Evolutionary conservation across 768 basidiomycete species (phyloP).

Genomic region (Hemileccinum rubropunctum): DNA sequence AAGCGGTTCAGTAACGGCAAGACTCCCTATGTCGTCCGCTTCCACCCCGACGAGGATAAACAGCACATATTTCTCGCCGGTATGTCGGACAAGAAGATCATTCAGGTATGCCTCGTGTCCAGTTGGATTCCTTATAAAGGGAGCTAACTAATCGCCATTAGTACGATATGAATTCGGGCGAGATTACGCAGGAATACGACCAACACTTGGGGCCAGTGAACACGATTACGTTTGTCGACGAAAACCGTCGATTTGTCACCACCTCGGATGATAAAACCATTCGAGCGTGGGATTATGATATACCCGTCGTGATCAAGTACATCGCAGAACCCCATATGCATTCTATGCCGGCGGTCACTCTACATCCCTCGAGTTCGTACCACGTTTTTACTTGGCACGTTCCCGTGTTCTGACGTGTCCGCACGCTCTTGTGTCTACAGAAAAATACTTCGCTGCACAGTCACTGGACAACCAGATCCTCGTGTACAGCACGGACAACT

Average conservation of each 20-base stretch:
- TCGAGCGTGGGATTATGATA: conserved; percentile 98
- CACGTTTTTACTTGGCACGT: conserved; percentile 4
- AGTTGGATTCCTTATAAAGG: neutral
- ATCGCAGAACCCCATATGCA: conserved; percentile 99
- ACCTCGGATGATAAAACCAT: conserved; percentile 99
- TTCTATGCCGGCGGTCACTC: conserved; percentile 96
- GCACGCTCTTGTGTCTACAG: conserved; percentile 35
- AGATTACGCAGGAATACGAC: conserved; percentile 98
- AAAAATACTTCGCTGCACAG: conserved; percentile 97
- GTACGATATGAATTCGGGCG: conserved; percentile 95
- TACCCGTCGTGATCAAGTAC: conserved; percentile 99
- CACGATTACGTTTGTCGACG: conserved; percentile 98
- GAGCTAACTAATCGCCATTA: conserved; percentile 29
- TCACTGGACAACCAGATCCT: conserved; percentile 98
- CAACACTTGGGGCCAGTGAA: conserved; percentile 98
- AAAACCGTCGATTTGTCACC: conserved; percentile 95
- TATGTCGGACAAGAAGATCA: conserved; percentile 99
- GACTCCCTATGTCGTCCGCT: conserved; percentile 92
- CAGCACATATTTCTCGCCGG: conserved; percentile 96
- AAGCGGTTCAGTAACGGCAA: conserved; percentile 98
- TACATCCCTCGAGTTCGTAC: conserved; percentile 89
- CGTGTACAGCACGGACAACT: conserved; percentile 96
- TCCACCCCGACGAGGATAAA: conserved; percentile 96
- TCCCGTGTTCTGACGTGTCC: conserved; percentile 15
- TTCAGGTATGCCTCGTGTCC: conserved; percentile 62